These are phyloP conservation scores for Sporisorium graminicola DNA, from an alignment of 1,284 basidiomycete genomes.

Conservation along the genomic window DNA sequence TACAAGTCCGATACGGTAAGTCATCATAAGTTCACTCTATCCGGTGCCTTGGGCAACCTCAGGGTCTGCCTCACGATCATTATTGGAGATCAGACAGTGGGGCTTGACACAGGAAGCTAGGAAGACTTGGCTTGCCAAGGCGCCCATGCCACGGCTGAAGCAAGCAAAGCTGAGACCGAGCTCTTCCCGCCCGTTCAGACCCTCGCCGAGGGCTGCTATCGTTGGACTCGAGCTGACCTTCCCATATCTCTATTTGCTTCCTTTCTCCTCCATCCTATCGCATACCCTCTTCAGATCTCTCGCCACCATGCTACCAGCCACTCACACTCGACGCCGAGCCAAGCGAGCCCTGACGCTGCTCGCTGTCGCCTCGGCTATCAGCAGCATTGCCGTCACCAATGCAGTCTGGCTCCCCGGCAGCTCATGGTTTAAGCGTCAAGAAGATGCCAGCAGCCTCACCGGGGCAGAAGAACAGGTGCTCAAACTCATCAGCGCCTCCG, in stretches of 20 bases:
- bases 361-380: slow-evolving; percentile 14
- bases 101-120: not conserved
- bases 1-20: slow-evolving; percentile 15
- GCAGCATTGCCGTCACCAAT: slow-evolving; percentile 4
- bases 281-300: not conserved
- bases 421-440: slow-evolving; percentile 37
- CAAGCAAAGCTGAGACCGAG: too few species aligned
- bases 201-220: too few species aligned
- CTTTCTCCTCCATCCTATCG: not conserved
- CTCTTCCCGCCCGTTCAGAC: not conserved
- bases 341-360: slow-evolving; percentile 16
- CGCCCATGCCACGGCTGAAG: too few species aligned
- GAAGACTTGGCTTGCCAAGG: not conserved
- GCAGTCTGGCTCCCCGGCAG: slow-evolving; percentile 7
- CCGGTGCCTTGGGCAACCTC: not conserved
- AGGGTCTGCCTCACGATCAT: not conserved
- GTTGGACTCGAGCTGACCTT: not conserved
- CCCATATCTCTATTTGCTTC: not conserved
- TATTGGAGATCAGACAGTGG: not conserved
- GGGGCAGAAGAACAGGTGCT: slow-evolving; percentile 15
- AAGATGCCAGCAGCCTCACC: not conserved
- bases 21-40: not conserved
- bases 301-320: not conserved
- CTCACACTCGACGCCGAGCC: not conserved
- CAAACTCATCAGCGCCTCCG: slow-evolving; percentile 37